Evolutionary conservation across 768 basidiomycete genomes (phyloP), one percentile per base, ranked within the genome.

Genomic region (Amanita muscaria): DNA sequence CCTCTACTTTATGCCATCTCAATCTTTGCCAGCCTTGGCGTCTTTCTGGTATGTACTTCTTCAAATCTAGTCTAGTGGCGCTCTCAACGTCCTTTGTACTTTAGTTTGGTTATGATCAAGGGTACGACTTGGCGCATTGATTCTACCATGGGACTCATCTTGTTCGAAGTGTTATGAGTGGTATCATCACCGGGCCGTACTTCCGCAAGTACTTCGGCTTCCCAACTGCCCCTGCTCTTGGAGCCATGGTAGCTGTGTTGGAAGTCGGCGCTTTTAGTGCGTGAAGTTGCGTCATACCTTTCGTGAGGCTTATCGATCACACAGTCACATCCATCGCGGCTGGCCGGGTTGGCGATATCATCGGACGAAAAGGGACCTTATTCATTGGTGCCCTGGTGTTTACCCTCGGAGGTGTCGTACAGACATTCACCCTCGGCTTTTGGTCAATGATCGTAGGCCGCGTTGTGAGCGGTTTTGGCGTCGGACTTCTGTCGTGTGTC

Each of bases 191-290:
- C 21, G 84, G 84, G 0, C 83, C 83, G 16, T 74, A 88, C 61
- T 89, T 90, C 64, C 76, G 70, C 52, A 76, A 80, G 43, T 93
- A 77, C 64, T 93, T 97, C 69, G 67, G 86, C 48, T 73, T 80
- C 15, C 92, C 90, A 14, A 73, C 74, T 12, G 70, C 83, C 0
- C 64, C 84, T 40, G 76, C 84, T 55, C 62, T 91, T 18, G 92
- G 90, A n/a, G 89, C 88, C 15, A 91, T 97, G 85, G 91, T 96
- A 31, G 88, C 92, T n/a, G 83, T 93, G 4, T 67, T 94, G 25
- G 91, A 97, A 63, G 74, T 97, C 27, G 92, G 92, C 34, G 92
- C 92, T 30, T 83, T 96, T 60, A 73, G 90, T 88, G 57, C 33
- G 80, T 66, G n/a, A 10, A 30, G 19, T 18, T 23, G 14, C 2